phyloP scores from a whole-genome alignment of 1,139 yeast genomes.

The Lodderomyces parapsilosis region DNA sequence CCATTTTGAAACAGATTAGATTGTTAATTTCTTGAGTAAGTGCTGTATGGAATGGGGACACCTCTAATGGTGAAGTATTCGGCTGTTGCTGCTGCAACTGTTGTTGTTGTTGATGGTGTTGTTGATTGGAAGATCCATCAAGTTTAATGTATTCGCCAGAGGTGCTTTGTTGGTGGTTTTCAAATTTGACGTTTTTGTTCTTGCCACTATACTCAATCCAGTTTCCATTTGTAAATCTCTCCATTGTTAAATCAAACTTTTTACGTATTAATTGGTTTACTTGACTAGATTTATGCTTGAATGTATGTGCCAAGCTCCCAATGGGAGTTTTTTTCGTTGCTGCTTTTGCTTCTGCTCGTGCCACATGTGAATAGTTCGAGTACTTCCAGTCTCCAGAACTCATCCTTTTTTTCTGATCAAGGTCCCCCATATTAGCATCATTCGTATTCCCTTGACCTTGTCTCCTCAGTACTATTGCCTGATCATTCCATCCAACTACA shows the following conservation, averaged over 20 bases:
- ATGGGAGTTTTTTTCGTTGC: background rate
- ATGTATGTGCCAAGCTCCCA: background rate
- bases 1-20: slow-evolving; percentile 57
- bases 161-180: slow-evolving; percentile 21
- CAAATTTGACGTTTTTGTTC: slow-evolving; percentile 17
- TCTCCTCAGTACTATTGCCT: too few species aligned
- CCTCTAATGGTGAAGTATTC: slow-evolving; percentile 18
- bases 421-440: too few species aligned
- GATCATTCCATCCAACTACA: slow-evolving; percentile 5
- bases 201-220: slow-evolving; percentile 29
- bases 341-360: too few species aligned
- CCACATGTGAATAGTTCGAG: too few species aligned
- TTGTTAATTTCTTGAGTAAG: slow-evolving; percentile 17
- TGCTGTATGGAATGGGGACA: slow-evolving; percentile 23
- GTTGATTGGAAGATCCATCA: background rate
- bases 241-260: slow-evolving; percentile 23
- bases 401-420: too few species aligned
- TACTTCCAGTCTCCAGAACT: too few species aligned
- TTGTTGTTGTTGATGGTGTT: background rate
- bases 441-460: too few species aligned
- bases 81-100: slow-evolving; percentile 16
- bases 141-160: slow-evolving; percentile 7
- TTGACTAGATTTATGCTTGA: slow-evolving; percentile 8
- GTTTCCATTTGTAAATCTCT: slow-evolving; percentile 20
- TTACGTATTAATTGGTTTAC: slow-evolving; percentile 14